Evolutionary conservation across 192 early-diverging fungal genomes (phyloP).

Genomic region (Coemansia sp.): DNA sequence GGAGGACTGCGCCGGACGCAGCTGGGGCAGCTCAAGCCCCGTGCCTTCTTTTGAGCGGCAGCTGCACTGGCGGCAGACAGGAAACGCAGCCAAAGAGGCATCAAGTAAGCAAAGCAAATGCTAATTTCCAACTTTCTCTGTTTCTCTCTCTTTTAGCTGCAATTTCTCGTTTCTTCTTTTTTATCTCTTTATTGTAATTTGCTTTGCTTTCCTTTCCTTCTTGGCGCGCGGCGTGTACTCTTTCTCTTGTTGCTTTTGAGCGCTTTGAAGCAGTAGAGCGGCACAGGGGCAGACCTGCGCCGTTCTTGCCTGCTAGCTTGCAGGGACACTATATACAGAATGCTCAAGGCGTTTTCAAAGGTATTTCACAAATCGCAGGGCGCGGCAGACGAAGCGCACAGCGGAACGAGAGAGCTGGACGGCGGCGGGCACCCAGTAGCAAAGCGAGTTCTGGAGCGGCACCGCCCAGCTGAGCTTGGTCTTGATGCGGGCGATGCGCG

Average conservation of each 20-base stretch:
- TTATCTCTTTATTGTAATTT: conserved; percentile 9
- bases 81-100: background rate
- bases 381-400: conserved; percentile 22
- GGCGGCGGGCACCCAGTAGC: background rate
- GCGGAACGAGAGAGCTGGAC: background rate
- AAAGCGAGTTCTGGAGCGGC: conserved; percentile 28
- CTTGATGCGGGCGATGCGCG: conserved; percentile 8
- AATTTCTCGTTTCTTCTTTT: background rate
- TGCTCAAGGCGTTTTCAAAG: conserved; percentile 54
- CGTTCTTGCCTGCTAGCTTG: background rate
- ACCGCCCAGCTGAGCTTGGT: conserved; percentile 13
- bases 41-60: background rate
- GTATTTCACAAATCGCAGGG: conserved; percentile 52
- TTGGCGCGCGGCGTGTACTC: background rate
- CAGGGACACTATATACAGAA: conserved; percentile 10
- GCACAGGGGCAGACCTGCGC: conserved; percentile 4
- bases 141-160: background rate
- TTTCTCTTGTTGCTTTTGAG: background rate
- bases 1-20: background rate
- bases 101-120: background rate
- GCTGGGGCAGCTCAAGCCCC: background rate
- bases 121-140: background rate
- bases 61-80: background rate
- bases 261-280: conserved; percentile 3
- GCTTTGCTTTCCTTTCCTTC: background rate